These are phyloP conservation scores for Lipomyces orientalis DNA, from an alignment of 805 yeast species.

Conservation along the genomic window DNA sequence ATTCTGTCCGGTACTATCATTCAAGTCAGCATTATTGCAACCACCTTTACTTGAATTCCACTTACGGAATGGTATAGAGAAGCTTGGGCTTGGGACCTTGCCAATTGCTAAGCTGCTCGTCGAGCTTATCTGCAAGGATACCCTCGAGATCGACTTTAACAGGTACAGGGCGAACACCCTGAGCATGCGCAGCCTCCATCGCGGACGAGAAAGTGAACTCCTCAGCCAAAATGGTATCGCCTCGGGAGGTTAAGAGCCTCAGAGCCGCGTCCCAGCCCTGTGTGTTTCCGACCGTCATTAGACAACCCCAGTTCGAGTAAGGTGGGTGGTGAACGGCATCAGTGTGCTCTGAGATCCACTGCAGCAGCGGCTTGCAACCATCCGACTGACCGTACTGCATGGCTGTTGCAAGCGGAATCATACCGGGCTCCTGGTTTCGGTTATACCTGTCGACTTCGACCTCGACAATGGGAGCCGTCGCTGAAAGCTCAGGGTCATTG, in stretches of 20 bases:
- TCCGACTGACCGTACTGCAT: slow-evolving; percentile 88
- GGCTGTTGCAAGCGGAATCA: slow-evolving; percentile 79
- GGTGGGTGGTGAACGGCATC: slow-evolving; percentile 51
- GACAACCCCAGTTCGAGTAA: slow-evolving; percentile 72
- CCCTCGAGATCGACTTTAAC: slow-evolving; percentile 69
- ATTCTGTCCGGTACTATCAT: slow-evolving; percentile 70
- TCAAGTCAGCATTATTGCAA: not conserved
- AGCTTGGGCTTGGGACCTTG: slow-evolving; percentile 53
- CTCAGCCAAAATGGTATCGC: slow-evolving; percentile 75
- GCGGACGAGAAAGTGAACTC: slow-evolving; percentile 79
- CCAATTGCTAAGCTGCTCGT: slow-evolving; percentile 65
- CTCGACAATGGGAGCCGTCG: slow-evolving; percentile 40
- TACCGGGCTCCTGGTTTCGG: slow-evolving; percentile 54
- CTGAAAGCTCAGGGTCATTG: slow-evolving; percentile 48
- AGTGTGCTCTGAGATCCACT: slow-evolving; percentile 75
- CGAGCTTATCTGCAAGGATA: slow-evolving; percentile 63
- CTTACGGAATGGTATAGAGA: slow-evolving; percentile 38
- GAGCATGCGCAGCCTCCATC: slow-evolving; percentile 68
- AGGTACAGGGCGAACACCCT: slow-evolving; percentile 67
- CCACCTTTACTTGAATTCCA: not conserved
- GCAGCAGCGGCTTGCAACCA: slow-evolving; percentile 75
- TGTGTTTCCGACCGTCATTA: slow-evolving; percentile 85
- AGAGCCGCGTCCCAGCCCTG: slow-evolving; percentile 84
- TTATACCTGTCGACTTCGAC: slow-evolving; percentile 50
- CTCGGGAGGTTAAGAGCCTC: slow-evolving; percentile 71